Base-by-base conservation (phyloP, 1,139 yeast genomes). In the Debaryomycetaceae sp. region DNA sequence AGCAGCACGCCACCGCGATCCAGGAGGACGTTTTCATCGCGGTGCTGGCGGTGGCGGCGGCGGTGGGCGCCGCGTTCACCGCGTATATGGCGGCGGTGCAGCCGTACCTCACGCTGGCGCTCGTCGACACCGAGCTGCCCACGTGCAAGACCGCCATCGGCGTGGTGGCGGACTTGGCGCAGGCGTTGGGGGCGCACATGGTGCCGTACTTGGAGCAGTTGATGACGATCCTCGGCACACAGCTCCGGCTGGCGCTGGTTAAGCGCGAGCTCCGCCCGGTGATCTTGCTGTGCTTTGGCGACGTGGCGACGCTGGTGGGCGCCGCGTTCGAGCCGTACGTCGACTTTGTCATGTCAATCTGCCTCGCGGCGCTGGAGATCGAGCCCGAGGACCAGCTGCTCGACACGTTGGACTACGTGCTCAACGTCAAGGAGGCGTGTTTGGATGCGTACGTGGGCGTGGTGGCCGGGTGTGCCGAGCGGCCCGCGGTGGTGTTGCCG, bases 21-120 rank as follows among this genome's bases (percentile, higher is more conserved):
- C 97, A 91, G 57, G 98, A 93, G 58, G 98, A 91, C 56, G 78
- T 91, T 5, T 85, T 86, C 55, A 83, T 86, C 52, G 94, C 95
- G 9, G 78, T 93, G 42, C 83, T 96, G 24, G 85, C 98, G 0
- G 74, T 91, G 36, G 93, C 97, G 2, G 71, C 83, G 25, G 83
- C 95, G 1, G 64, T 83, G 41, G 89, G 80, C 35, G 74, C 66
- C 23, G 65, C 70, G 24, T 91, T 91, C 54, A 68, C 71, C 44
- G 76, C 75, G 47, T 91, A 86, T 55, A 77, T 89, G 78, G 80
- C 75, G 36, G 74, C 83, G 3, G 85, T 91, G 53, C 66, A 84
- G 40, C 97, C 97, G 33, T 88, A 69, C 53, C 69, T 91, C 53
- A 76, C 78, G 14, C 70, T 71, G 39, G 95, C 95, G 0, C 68